phyloP scores from a whole-genome alignment of 345 rosid species.

The Noccaea caerulescens region DNA sequence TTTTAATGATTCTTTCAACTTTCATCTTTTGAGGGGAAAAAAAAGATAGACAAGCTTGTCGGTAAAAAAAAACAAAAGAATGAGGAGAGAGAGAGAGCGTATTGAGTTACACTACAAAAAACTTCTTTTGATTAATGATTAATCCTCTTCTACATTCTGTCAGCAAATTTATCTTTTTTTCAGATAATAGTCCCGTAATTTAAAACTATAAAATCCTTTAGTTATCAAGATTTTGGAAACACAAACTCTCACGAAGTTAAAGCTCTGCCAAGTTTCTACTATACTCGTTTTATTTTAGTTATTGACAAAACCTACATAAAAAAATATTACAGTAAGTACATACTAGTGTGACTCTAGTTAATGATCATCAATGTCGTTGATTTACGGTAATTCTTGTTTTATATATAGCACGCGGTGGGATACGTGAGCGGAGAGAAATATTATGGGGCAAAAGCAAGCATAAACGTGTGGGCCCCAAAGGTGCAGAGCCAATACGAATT shows the following conservation, averaged over 20 bases:
- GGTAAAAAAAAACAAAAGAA: background rate
- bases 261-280: slow-evolving; percentile 22
- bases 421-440: slow-evolving; percentile 92
- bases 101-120: slow-evolving; percentile 27
- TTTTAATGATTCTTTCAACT: background rate
- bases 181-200: no score
- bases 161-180: background rate
- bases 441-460: slow-evolving; percentile 96
- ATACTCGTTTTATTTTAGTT: background rate
- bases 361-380: background rate
- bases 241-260: slow-evolving; percentile 24
- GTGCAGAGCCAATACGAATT: slow-evolving; percentile 87
- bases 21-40: slow-evolving; percentile 22
- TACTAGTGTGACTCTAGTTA: background rate
- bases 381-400: background rate
- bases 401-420: slow-evolving; percentile 78
- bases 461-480: slow-evolving; percentile 91
- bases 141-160: slow-evolving; percentile 30
- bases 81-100: background rate
- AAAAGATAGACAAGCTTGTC: slow-evolving; percentile 34
- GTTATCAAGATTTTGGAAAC: slow-evolving; percentile 21
- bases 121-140: slow-evolving; percentile 33
- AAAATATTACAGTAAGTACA: background rate
- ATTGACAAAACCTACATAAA: background rate
- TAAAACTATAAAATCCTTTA: background rate